Evolutionary conservation across 2,329 filamentous ascomycete genomes (phyloP).

Genomic region (Pestalotiopsis sp.): DNA sequence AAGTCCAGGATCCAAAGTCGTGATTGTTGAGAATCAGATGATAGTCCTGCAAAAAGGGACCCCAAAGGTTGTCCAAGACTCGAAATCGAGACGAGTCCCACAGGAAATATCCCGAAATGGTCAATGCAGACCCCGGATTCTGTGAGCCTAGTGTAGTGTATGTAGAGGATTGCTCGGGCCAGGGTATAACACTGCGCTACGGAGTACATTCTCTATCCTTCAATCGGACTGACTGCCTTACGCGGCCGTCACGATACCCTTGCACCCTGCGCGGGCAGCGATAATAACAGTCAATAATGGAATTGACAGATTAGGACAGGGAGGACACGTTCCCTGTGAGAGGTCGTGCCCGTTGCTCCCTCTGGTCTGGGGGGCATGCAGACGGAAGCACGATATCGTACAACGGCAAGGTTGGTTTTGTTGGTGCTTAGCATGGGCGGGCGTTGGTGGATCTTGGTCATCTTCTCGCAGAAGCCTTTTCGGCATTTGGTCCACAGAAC

Average conservation of each 20-base stretch:
- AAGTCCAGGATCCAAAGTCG: neutral
- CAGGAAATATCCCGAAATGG: slow-evolving; percentile 1
- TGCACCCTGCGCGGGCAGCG: neutral
- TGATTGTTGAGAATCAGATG: neutral
- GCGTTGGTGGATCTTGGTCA: neutral
- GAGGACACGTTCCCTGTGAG: neutral
- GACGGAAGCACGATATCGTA: neutral
- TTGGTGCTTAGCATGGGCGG: neutral
- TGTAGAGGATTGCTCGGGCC: neutral
- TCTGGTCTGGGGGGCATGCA: neutral
- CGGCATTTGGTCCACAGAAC: neutral
- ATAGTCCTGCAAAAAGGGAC: neutral
- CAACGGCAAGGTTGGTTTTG: neutral
- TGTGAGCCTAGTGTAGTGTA: neutral
- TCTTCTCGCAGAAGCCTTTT: neutral
- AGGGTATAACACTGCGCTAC: neutral
- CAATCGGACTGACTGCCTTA: neutral
- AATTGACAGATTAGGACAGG: neutral
- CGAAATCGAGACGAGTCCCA: neutral
- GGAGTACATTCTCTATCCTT: neutral
- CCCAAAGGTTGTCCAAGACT: neutral
- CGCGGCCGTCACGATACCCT: neutral
- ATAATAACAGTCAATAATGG: neutral
- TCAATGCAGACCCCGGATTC: slow-evolving; percentile 13
- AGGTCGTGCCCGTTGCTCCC: neutral